These are phyloP conservation scores for Sindora glabra DNA, from an alignment of 306 rosid species.

Conservation along the genomic window DNA sequence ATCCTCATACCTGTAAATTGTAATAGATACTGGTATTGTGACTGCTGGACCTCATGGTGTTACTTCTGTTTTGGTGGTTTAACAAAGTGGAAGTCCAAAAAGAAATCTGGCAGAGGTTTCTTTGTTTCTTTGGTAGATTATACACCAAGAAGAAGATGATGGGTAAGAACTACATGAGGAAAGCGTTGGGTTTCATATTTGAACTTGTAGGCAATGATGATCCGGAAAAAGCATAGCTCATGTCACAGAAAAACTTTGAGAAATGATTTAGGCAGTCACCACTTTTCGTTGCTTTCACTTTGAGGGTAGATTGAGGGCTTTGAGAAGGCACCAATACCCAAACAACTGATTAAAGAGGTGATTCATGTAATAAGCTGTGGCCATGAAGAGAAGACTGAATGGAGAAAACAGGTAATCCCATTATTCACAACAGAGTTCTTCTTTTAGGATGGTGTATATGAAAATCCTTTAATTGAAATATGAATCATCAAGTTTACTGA, in stretches of 20 bases:
- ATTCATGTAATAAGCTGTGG: conserved; percentile 90
- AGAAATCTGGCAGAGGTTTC: conserved; percentile 34
- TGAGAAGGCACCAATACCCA: conserved; percentile 55
- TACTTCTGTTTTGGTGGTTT: conserved; percentile 47
- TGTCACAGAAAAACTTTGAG: conserved; percentile 63
- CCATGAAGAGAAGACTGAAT: conserved; percentile 92
- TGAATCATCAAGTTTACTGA: background rate
- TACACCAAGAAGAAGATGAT: conserved; percentile 39
- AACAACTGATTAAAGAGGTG: conserved; percentile 73
- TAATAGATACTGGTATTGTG: no score
- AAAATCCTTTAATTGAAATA: background rate
- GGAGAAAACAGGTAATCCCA: conserved; percentile 85
- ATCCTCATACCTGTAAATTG: no score
- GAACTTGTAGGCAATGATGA: conserved; percentile 71
- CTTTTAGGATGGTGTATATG: no score
- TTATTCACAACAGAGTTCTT: background rate
- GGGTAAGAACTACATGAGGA: no score
- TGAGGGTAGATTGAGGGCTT: conserved; percentile 76
- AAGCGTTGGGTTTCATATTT: conserved; percentile 35
- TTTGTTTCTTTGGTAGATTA: conserved; percentile 35
- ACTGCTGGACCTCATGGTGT: no score
- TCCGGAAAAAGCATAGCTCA: conserved; percentile 60
- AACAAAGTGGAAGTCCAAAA: conserved; percentile 44
- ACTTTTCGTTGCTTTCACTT: conserved; percentile 77
- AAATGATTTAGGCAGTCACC: conserved; percentile 84